Evolutionary conservation across 352 stramenopile genomes (phyloP).

Genomic region (Phytophthora macrochlamydospora): DNA sequence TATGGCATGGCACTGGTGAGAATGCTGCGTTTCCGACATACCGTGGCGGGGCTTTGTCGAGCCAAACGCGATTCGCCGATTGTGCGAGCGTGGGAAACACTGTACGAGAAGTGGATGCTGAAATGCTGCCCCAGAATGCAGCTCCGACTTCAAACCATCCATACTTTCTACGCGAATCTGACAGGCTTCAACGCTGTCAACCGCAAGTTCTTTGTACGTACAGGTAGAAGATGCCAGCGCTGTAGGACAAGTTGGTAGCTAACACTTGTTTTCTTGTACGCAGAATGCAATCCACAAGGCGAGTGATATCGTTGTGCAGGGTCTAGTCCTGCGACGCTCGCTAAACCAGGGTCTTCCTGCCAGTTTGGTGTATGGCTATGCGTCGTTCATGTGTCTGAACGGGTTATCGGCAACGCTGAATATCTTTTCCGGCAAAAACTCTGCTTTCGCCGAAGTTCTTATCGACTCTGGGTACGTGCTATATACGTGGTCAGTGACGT

Average conservation of each 20-base stretch:
- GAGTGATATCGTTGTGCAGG: constrained; percentile 27
- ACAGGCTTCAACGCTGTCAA: constrained; percentile 26
- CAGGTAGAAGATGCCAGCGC: not conserved
- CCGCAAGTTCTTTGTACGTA: constrained; percentile 31
- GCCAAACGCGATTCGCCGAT: not conserved
- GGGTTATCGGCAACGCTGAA: constrained; percentile 5
- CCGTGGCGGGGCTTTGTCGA: not conserved
- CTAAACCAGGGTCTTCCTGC: constrained; percentile 25
- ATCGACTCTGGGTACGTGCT: constrained; percentile 8
- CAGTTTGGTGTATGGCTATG: constrained; percentile 1
- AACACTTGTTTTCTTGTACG: not conserved
- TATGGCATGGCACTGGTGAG: constrained; percentile 15
- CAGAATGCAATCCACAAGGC: constrained; percentile 35
- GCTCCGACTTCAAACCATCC: not conserved
- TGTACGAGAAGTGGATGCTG: constrained; percentile 4
- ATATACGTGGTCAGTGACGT: not conserved
- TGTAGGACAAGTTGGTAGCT: not conserved
- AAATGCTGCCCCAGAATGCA: constrained; percentile 1
- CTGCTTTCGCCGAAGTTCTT: constrained; percentile 20
- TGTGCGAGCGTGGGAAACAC: not conserved
- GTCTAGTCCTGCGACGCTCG: constrained; percentile 21
- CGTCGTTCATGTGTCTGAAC: constrained; percentile 16
- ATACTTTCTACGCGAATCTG: constrained; percentile 17
- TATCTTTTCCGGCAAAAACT: constrained; percentile 8
- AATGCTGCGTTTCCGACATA: constrained; percentile 14